A percentile compares a stretch with the other conserved stretches of the same genome.
Evolutionary conservation across 2,329 filamentous ascomycete species (phyloP).

Genomic region (Ophiostoma novo-ulmi): DNA sequence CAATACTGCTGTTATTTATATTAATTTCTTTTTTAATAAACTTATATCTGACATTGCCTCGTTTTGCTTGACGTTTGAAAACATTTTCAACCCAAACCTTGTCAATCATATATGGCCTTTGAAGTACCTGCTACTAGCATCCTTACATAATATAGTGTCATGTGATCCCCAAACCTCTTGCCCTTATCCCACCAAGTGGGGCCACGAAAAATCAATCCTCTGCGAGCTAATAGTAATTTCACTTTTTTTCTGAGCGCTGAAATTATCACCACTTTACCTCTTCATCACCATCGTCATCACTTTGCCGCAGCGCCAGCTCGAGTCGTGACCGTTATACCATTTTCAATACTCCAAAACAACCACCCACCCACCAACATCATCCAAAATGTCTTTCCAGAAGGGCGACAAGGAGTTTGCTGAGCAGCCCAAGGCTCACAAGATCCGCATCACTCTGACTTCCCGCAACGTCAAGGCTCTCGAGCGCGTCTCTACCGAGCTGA

Average conservation of each 20-base stretch:
- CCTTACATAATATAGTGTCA: background rate
- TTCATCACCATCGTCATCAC: slow-evolving; percentile 27
- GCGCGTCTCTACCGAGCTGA: slow-evolving; percentile 97
- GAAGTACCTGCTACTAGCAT: background rate
- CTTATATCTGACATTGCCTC: background rate
- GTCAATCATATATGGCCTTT: too few species aligned
- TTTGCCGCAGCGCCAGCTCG: slow-evolving; percentile 30
- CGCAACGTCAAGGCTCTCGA: slow-evolving; percentile 94
- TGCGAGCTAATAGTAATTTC: background rate
- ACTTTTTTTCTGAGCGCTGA: background rate
- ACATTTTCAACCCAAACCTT: too few species aligned
- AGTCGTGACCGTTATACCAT: slow-evolving; percentile 27
- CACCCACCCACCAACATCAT: slow-evolving; percentile 11
- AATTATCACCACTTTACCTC: slow-evolving; percentile 13
- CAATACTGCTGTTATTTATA: background rate
- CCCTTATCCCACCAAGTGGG: slow-evolving; percentile 5
- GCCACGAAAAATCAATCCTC: slow-evolving; percentile 13
- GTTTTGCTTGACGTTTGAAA: background rate
- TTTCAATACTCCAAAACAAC: slow-evolving; percentile 8
- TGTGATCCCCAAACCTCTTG: background rate
- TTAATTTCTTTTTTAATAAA: too few species aligned
- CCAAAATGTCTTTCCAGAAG: slow-evolving; percentile 86
- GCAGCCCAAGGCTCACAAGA: slow-evolving; percentile 50
- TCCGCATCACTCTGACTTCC: slow-evolving; percentile 88
- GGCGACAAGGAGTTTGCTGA: slow-evolving; percentile 90